Evolutionary conservation across 306 rosid species (phyloP), one percentile per base, ranked within the genome.

Genomic region (Castanospermum australe): DNA sequence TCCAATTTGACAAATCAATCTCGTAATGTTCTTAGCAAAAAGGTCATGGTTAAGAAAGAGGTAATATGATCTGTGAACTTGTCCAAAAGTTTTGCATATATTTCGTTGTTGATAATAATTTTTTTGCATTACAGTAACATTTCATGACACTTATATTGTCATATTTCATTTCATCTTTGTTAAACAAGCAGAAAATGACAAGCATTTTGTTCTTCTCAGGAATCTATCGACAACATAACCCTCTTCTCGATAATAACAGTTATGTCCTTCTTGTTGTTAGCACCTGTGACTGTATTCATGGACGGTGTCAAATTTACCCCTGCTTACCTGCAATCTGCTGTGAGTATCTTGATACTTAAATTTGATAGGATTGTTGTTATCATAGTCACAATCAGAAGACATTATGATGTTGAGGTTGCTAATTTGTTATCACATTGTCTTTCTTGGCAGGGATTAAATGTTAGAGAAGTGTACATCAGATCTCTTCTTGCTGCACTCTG

Each of bases 21-120:
- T 67, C 99, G 98, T 67, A 96, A 96, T 67, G 99, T 96, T 67
- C 99, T 96, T 55, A 96, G 99, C 92, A 96, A 96, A 84, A 93
- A 91, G 71, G 86, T 96, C 86, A 93, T 96, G 99, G 89, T 88
- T 73, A 96, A 91, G 70, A 79, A 87, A 77, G 97, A 93, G 90
- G 98, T 87, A 73, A 77, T 61, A 55, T 67, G 50, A 71, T 48
- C 18, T 20, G 17, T n/a, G 24, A 67, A 61, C 57, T 9, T 4
- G 21, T 62, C 36, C 24, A 67, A 76, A 20, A 79, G 15, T 57
- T 76, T 70, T 59, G 61, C 41, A 32, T 35, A 14, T 72, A 25
- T 60, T 73, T 41, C 57, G 56, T 22, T 51, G 25, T 24, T 69
- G 57, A 13, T 33, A 60, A 36, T 21, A 2, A 7, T 41, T 8